Base-by-base conservation (phyloP, 352 stramenopile genomes). In the Globisporangium heterothallicum region DNA sequence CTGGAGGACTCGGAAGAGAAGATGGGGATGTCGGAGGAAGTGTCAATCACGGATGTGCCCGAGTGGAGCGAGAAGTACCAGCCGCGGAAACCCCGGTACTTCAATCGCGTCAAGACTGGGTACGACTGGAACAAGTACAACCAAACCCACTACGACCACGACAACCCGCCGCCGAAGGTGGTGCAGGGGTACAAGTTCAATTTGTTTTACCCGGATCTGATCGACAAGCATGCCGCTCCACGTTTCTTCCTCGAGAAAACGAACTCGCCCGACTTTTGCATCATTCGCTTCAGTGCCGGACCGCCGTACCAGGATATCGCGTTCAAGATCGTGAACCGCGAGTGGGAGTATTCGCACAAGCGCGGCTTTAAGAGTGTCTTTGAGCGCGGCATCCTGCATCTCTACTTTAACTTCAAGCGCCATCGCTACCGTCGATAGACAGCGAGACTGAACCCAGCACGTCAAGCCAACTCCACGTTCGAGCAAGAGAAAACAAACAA, bases 61-160 rank as follows among this genome's bases (percentile, higher is more conserved):
- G 65, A 61, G 19, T 99, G 95, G 96, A 92, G 94, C 69, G 92
- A 98, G 55, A 98, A 98, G 72, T 99, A 98, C 72, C 79, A 94
- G 53, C 96, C 96, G 14, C 89, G 97, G 32, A 99, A 99, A 68
- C 97, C 97, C 6, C 84, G 96, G 3, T 99, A 99, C 74, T 98
- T 99, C 58, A 99, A 99, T 78, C 93, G 97, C 32, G 96, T 99
- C 63, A 98, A 98, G 78, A 99, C 96, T 2, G 97, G 97, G 27
- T 99, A 98, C 69, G 96, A 99, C 72, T 99, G 97, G 96, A 99
- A 99, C 84, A 98, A 98, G 76, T 99, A 99, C 88, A 99, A 99
- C 75, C 96, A 99, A 69, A 98, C 96, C 44, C 97, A 99, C 72
- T 99, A 99, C 71, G 97, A 99, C 79, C 83, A 94, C 60, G 97